A percentile compares a stretch with the other conserved stretches of the same genome.
Evolutionary conservation across 805 yeast species (phyloP).

Genomic region (Pichia paraexigua): DNA sequence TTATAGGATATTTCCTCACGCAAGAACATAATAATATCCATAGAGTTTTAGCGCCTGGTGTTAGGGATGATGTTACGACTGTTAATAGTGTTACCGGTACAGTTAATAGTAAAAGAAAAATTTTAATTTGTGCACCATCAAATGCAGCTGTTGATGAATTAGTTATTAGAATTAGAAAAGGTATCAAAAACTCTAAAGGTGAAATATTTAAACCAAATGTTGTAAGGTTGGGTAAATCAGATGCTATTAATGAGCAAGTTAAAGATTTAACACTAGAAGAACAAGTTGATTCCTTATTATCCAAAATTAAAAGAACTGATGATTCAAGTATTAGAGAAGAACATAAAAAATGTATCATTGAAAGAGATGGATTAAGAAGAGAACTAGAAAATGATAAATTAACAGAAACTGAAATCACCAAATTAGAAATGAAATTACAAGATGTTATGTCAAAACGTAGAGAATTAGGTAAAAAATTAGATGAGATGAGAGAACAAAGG

Average conservation of each 20-base stretch:
- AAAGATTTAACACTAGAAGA: conserved; percentile 81
- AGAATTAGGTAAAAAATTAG: conserved; percentile 64
- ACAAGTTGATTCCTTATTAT: conserved; percentile 56
- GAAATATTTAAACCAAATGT: conserved; percentile 49
- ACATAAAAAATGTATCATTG: conserved; percentile 44
- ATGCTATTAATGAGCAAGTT: conserved; percentile 77
- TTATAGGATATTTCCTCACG: conserved; percentile 69
- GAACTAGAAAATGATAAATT: conserved; percentile 22
- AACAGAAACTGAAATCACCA: conserved; percentile 37
- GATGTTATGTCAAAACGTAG: conserved; percentile 54
- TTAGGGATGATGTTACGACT: conserved; percentile 1
- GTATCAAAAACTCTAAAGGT: conserved; percentile 55
- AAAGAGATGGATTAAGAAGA: conserved; percentile 48
- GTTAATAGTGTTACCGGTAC: conserved; percentile 1
- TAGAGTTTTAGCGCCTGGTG: conserved; percentile 10
- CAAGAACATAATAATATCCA: conserved; percentile 9
- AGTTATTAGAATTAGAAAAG: conserved; percentile 70
- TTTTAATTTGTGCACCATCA: conserved; percentile 93
- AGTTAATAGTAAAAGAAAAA: conserved; percentile 36
- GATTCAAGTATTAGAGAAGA: conserved; percentile 43
- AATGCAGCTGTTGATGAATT: conserved; percentile 98
- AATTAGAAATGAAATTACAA: conserved; percentile 43
- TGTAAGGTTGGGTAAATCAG: conserved; percentile 85
- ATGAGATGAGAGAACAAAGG: conserved; percentile 68
- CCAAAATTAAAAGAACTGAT: conserved; percentile 25